phyloP scores from a whole-genome alignment of 768 basidiomycete species.

The Auricularia heimuer region DNA sequence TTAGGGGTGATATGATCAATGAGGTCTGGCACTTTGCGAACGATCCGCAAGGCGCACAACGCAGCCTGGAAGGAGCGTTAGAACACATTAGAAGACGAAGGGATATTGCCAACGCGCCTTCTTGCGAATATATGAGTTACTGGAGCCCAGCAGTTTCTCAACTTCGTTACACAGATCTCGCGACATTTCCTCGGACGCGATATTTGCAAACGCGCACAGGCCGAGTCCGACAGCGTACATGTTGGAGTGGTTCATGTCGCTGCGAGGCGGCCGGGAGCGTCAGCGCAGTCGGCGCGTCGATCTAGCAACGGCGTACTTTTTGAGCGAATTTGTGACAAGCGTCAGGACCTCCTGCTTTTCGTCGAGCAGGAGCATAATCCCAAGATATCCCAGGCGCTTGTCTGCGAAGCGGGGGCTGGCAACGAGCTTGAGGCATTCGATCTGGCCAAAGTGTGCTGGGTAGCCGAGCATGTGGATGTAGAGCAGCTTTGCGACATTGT shows the following conservation, averaged over 20 bases:
- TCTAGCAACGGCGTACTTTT: slow-evolving; percentile 57
- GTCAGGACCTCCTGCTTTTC: slow-evolving; percentile 98
- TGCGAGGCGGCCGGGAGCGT: slow-evolving; percentile 22
- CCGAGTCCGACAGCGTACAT: slow-evolving; percentile 98
- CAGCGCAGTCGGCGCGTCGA: slow-evolving; percentile 6
- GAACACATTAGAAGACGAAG: neutral
- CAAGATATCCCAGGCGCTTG: slow-evolving; percentile 92
- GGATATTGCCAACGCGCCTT: slow-evolving; percentile 49
- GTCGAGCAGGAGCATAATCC: slow-evolving; percentile 94
- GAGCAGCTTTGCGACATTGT: slow-evolving; percentile 95
- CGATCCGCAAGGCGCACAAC: slow-evolving; percentile 85
- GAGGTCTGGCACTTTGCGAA: slow-evolving; percentile 94
- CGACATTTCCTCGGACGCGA: slow-evolving; percentile 99
- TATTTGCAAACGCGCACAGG: slow-evolving; percentile 96
- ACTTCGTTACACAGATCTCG: slow-evolving; percentile 96
- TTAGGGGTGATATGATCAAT: slow-evolving; percentile 84
- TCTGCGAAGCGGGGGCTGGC: slow-evolving; percentile 93
- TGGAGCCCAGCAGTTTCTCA: slow-evolving; percentile 92
- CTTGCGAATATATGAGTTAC: slow-evolving; percentile 97
- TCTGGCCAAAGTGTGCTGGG: slow-evolving; percentile 97
- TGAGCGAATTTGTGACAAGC: slow-evolving; percentile 93
- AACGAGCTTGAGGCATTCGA: slow-evolving; percentile 91
- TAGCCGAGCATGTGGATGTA: slow-evolving; percentile 99
- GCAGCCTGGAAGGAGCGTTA: slow-evolving; percentile 53
- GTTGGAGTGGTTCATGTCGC: slow-evolving; percentile 99